Conservation (phyloP, 148 eudicot genomes). For the Rhododendron williamsianum region DNA sequence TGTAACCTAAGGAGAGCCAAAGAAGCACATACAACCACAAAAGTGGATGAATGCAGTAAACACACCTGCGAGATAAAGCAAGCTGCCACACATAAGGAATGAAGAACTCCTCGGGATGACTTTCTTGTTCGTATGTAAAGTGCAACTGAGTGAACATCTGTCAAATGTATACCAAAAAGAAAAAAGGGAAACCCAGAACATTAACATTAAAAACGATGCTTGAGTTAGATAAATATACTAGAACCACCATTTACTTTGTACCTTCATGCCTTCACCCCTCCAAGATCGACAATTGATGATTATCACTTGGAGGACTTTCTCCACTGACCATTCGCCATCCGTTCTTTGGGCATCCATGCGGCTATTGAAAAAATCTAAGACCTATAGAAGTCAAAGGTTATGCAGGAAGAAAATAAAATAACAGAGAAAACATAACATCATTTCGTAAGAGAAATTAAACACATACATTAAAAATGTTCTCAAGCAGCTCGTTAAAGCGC, state of each 20-base stretch:
- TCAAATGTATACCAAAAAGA: background rate
- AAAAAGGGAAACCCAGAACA: background rate
- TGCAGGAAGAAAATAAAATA: background rate
- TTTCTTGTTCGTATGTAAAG: constrained; percentile 98
- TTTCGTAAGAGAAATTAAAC: background rate
- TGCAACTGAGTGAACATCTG: constrained; percentile 86
- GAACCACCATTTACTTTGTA: constrained; percentile 16
- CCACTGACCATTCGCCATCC: constrained; percentile 94
- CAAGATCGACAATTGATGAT: constrained; percentile 73
- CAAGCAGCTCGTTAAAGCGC: constrained; percentile 82
- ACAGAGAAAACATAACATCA: background rate
- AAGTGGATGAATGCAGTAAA: constrained; percentile 4
- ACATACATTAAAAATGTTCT: constrained; percentile 87
- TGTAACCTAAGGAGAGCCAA: background rate
- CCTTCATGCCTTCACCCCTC: constrained; percentile 98
- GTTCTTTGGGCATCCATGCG: constrained; percentile 80
- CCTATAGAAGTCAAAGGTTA: constrained; percentile 33
- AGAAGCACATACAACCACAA: background rate
- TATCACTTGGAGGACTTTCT: constrained; percentile 83
- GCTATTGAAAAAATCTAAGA: constrained; percentile 82
- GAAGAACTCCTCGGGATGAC: constrained; percentile 93
- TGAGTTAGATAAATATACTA: background rate
- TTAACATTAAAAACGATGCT: background rate
- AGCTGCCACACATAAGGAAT: constrained; percentile 97
- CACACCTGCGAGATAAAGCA: constrained; percentile 61